These are phyloP conservation scores for Colletotrichum destructivum DNA, from an alignment of 2,329 filamentous ascomycete genomes.

Conservation along the genomic window DNA sequence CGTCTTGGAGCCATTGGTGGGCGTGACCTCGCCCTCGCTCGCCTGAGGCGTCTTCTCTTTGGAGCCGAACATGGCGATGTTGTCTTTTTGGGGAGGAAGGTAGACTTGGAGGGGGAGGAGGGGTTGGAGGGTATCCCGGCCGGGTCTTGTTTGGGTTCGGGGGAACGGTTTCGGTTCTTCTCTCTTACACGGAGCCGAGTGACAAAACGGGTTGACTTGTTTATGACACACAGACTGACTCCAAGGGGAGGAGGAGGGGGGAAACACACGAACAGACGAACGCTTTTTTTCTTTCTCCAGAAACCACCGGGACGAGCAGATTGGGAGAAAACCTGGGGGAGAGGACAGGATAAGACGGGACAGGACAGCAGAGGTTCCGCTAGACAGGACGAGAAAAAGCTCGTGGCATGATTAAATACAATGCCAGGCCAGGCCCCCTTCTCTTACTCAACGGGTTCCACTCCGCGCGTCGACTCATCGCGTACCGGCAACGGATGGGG, in stretches of 20 bases:
- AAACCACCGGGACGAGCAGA: conserved; percentile 34
- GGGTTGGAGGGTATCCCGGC: no score
- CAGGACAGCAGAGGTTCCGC: conserved; percentile 20
- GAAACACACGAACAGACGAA: no score
- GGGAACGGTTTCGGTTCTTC: no score
- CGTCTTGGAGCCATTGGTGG: conserved; percentile 43
- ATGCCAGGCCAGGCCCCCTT: conserved; percentile 3
- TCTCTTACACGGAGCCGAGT: no score
- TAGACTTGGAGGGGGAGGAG: no score
- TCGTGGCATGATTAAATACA: conserved; percentile 39
- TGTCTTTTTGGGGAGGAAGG: background rate
- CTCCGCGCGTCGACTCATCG: conserved; percentile 39
- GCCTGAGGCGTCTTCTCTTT: conserved; percentile 38
- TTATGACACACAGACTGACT: no score
- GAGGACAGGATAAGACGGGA: conserved; percentile 18
- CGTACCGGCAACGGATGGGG: conserved; percentile 21
- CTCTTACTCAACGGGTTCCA: conserved; percentile 33
- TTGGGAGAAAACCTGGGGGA: conserved; percentile 23
- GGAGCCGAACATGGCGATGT: conserved; percentile 36
- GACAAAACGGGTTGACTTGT: no score
- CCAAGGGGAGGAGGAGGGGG: no score
- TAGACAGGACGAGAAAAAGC: background rate
- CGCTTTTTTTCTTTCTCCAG: conserved; percentile 1
- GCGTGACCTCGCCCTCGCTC: conserved; percentile 38
- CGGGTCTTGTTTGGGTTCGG: no score